phyloP scores from a whole-genome alignment of 2,329 filamentous ascomycete genomes.

The Clarireedia sp. region DNA sequence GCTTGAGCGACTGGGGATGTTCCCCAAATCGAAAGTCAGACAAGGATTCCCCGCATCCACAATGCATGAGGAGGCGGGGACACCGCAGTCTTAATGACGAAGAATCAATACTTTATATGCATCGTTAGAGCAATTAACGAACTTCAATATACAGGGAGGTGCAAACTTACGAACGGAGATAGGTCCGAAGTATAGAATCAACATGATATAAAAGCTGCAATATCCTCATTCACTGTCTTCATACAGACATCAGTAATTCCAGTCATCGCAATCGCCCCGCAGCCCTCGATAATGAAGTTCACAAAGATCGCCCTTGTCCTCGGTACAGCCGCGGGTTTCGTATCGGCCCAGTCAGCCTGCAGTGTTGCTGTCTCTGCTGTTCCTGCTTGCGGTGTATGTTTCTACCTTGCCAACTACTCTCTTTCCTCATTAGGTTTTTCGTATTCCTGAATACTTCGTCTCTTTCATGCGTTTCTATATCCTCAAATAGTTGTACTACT shows the following conservation, averaged over 20 bases:
- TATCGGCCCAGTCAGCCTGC: slow-evolving; percentile 4
- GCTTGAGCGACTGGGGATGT: background rate
- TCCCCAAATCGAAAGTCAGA: background rate
- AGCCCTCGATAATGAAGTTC: background rate
- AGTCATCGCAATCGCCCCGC: background rate
- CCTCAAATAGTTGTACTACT: background rate
- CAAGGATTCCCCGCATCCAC: slow-evolving; percentile 1
- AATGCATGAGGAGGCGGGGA: background rate
- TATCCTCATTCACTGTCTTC: too few relatives aligned
- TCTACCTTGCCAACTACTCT: background rate
- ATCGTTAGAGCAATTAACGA: background rate
- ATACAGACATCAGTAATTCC: background rate
- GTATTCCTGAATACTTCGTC: too few relatives aligned
- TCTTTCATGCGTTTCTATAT: background rate
- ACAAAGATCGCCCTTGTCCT: background rate
- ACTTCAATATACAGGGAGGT: too few relatives aligned
- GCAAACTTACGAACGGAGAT: too few relatives aligned
- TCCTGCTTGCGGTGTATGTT: slow-evolving; percentile 3
- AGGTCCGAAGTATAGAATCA: too few relatives aligned
- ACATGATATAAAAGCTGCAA: too few relatives aligned
- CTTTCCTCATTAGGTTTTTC: background rate
- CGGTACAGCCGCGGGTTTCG: background rate
- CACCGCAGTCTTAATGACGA: background rate
- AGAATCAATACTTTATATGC: background rate
- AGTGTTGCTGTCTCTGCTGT: background rate